Evolutionary conservation across 305 asterid genomes (phyloP).

Genomic region (Fraxinus baroniana): DNA sequence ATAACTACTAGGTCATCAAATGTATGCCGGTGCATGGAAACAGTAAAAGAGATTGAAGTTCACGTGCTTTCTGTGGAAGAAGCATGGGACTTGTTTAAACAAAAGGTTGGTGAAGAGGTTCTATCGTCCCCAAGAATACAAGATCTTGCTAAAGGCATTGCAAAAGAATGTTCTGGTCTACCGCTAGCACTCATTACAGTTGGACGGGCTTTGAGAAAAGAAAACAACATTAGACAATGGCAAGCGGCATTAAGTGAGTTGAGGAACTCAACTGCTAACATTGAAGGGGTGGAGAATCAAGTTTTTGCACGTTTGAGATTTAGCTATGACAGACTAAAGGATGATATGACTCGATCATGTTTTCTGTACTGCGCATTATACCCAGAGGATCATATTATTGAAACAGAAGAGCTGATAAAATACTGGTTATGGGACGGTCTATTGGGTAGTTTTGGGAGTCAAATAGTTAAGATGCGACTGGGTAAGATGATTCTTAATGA

Average conservation of each 20-base stretch:
- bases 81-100: slow-evolving; percentile 34
- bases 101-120: slow-evolving; percentile 28
- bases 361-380: slow-evolving; percentile 36
- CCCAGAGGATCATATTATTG: slow-evolving; percentile 39
- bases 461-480: slow-evolving; percentile 16
- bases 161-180: slow-evolving; percentile 35
- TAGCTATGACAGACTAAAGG: slow-evolving; percentile 31
- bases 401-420: slow-evolving; percentile 28
- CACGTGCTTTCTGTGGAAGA: slow-evolving; percentile 24
- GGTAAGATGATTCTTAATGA: slow-evolving; percentile 30
- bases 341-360: slow-evolving; percentile 29
- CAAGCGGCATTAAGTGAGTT: slow-evolving; percentile 27
- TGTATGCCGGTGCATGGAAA: slow-evolving; percentile 28
- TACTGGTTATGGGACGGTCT: slow-evolving; percentile 37
- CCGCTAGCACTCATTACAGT: slow-evolving; percentile 38
- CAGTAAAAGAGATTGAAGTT: slow-evolving; percentile 25
- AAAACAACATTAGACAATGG: slow-evolving; percentile 24
- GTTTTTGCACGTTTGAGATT: slow-evolving; percentile 34
- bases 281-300: slow-evolving; percentile 29
- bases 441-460: slow-evolving; percentile 19
- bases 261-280: slow-evolving; percentile 21
- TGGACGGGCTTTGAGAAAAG: slow-evolving; percentile 36
- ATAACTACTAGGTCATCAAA: slow-evolving; percentile 25
- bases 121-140: slow-evolving; percentile 14
- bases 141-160: slow-evolving; percentile 25